Evolutionary conservation across 1,139 yeast species (phyloP).

Genomic region (Arxiozyma telluris): DNA sequence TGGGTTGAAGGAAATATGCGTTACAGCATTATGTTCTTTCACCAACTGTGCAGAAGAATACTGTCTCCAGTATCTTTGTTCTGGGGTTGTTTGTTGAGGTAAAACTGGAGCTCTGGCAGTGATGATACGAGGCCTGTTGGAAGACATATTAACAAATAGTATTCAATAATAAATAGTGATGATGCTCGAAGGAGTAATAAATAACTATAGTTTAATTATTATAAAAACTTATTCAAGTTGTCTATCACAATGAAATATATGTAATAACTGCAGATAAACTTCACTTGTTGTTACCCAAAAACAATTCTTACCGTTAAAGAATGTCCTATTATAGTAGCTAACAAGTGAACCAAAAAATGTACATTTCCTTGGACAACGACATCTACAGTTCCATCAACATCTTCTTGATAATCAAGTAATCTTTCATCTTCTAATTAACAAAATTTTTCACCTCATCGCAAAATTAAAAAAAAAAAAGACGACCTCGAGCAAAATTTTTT

Average conservation of each 20-base stretch:
- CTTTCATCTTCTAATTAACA: neutral
- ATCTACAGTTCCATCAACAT: neutral
- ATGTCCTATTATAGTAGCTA: too few relatives aligned
- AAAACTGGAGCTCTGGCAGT: slow-evolving; percentile 66
- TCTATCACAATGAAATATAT: neutral
- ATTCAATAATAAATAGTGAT: neutral
- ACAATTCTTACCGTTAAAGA: too few relatives aligned
- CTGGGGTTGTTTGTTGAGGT: slow-evolving; percentile 85
- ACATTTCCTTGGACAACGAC: neutral
- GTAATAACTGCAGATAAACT: neutral
- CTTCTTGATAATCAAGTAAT: neutral
- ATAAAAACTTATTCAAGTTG: neutral
- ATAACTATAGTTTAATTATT: too few relatives aligned
- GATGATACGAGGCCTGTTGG: slow-evolving; percentile 59
- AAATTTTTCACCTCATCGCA: slow-evolving; percentile 4
- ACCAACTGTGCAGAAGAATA: slow-evolving; percentile 69
- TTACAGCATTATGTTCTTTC: slow-evolving; percentile 88
- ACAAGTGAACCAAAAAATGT: neutral
- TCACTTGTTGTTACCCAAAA: neutral
- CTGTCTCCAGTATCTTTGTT: slow-evolving; percentile 90
- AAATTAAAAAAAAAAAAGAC: neutral
- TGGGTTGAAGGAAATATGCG: slow-evolving; percentile 83
- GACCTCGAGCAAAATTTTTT: neutral
- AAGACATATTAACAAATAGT: slow-evolving; percentile 51
- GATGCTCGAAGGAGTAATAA: too few relatives aligned